Percentiles rank a stretch among this genome's conserved stretches.
Conservation (phyloP, 129 eudicot species). For the Dittrichia graveolens region DNA sequence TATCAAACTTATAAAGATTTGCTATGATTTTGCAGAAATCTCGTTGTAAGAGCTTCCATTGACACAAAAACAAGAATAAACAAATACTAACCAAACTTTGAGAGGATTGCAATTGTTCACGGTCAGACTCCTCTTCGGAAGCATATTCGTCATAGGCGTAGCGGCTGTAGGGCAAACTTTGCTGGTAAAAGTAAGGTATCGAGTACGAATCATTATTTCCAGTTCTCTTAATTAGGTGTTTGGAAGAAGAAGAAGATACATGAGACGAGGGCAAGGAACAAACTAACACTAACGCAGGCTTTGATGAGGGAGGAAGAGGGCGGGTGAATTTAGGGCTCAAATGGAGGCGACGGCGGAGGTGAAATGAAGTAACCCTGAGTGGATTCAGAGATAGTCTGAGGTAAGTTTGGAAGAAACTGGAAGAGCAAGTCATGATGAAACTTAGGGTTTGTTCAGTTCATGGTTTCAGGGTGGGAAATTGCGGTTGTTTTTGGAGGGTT, state of each 20-base stretch:
- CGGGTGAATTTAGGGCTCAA: conserved; percentile 17
- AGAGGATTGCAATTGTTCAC: conserved; percentile 40
- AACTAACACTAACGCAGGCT: conserved; percentile 15
- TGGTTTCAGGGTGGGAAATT: conserved; percentile 5
- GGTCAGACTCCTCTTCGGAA: conserved; percentile 71
- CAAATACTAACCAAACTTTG: conserved; percentile 52
- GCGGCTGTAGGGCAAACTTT: conserved; percentile 58
- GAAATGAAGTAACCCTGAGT: conserved; percentile 24
- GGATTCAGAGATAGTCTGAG: conserved; percentile 30
- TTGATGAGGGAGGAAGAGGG: not conserved
- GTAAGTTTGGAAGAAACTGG: conserved; percentile 40
- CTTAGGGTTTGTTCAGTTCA: conserved; percentile 25
- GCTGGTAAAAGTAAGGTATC: conserved; percentile 53
- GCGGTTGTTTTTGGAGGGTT: conserved; percentile 40
- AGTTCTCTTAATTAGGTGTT: conserved; percentile 25
- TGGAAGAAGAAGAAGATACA: conserved; percentile 29
- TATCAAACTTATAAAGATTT: not conserved
- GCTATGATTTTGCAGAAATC: conserved; percentile 8
- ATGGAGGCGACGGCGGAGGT: conserved; percentile 28
- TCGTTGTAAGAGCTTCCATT: not conserved
- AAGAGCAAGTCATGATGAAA: conserved; percentile 38
- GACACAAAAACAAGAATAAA: not conserved
- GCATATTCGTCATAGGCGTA: conserved; percentile 69
- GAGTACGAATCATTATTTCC: conserved; percentile 31
- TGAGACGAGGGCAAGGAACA: conserved; percentile 35